Conservation (phyloP, 2,329 filamentous ascomycete genomes). For the Phaeoacremonium minimum region DNA sequence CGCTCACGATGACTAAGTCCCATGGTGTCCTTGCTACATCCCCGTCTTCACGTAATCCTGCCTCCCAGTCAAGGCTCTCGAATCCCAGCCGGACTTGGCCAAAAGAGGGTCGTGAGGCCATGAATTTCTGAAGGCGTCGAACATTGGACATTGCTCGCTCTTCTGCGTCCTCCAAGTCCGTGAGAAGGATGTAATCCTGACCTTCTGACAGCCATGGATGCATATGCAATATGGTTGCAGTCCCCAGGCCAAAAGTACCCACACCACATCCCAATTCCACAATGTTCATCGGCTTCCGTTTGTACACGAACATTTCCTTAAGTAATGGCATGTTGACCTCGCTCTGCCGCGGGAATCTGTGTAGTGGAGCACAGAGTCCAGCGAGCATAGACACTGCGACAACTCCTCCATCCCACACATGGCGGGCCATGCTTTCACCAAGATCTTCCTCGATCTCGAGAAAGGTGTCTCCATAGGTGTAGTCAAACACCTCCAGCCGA, state of each 20-base stretch:
- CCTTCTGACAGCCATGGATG: slow-evolving; percentile 5
- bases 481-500: slow-evolving; percentile 24
- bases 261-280: slow-evolving; percentile 55
- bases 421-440: slow-evolving; percentile 55
- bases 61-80: slow-evolving; percentile 55
- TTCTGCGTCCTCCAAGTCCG: slow-evolving; percentile 51
- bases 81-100: slow-evolving; percentile 25
- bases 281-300: slow-evolving; percentile 31
- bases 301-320: slow-evolving; percentile 19
- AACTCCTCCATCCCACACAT: slow-evolving; percentile 56
- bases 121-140: slow-evolving; percentile 13
- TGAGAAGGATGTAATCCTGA: slow-evolving; percentile 37
- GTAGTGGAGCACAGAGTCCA: too few relatives aligned
- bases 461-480: slow-evolving; percentile 3
- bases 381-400: slow-evolving; percentile 34
- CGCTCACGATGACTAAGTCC: slow-evolving; percentile 52
- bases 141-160: slow-evolving; percentile 45
- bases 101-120: too few relatives aligned
- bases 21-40: too few relatives aligned
- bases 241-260: slow-evolving; percentile 48
- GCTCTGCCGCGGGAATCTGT: slow-evolving; percentile 7
- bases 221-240: slow-evolving; percentile 27
- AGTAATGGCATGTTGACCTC: slow-evolving; percentile 16
- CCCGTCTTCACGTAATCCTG: slow-evolving; percentile 37
- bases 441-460: slow-evolving; percentile 51